Conservation (phyloP, 2,329 filamentous ascomycete genomes). For the Penicillium brevicompactum region DNA sequence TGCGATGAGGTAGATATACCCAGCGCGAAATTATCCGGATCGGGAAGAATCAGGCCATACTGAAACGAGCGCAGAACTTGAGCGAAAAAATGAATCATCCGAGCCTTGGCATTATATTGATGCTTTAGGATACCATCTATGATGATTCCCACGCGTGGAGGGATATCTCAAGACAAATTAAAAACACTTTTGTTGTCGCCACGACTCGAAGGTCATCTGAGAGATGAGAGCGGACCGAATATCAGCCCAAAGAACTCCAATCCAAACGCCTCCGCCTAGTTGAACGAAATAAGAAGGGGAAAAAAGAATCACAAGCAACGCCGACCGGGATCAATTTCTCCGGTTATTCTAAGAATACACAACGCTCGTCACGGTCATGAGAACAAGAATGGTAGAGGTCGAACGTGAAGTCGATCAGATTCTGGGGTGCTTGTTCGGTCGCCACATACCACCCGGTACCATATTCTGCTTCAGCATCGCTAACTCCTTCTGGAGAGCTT, state of each 20-base stretch:
- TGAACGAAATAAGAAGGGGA: neutral
- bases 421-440: constrained; percentile 17
- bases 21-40: neutral
- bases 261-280: constrained; percentile 6
- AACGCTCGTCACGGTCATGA: constrained; percentile 23
- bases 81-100: constrained; percentile 12
- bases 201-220: constrained; percentile 17
- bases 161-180: constrained; percentile 18
- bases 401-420: neutral
- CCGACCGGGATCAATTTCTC: constrained; percentile 10
- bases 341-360: constrained; percentile 19
- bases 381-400: neutral
- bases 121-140: constrained; percentile 22
- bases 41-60: neutral
- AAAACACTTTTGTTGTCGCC: constrained; percentile 28
- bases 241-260: constrained; percentile 8
- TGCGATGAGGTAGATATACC: neutral
- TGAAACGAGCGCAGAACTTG: neutral
- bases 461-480: constrained; percentile 32
- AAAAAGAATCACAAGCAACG: neutral
- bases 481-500: constrained; percentile 36
- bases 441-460: constrained; percentile 28
- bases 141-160: constrained; percentile 4
- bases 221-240: constrained; percentile 18
- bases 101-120: constrained; percentile 27